Base-by-base conservation (phyloP, 306 rosid species). In the Vachellia collinsii region DNA sequence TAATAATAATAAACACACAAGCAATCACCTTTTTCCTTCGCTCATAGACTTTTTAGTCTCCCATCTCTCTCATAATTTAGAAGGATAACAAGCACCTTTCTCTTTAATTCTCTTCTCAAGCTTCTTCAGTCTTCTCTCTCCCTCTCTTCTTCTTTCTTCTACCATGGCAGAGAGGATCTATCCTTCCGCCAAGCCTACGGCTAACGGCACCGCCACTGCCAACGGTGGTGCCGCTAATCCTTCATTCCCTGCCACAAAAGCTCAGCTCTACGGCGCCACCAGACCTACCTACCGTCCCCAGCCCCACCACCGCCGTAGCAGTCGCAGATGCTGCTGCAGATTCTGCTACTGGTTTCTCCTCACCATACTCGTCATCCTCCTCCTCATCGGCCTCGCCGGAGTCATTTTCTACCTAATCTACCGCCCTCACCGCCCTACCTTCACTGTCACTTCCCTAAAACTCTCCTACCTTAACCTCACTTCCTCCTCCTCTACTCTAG, bases 241-340 rank as follows among this genome's bases (percentile, higher is more conserved):
- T 10, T 53, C 93, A 11, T 85, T 86, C 61, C 98, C 97, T 0
- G 78, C 94, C 38, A 79, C 92, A 25, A 91, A 92, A 74, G 80
- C 97, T 0, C 97, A 92, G 67, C 86, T 87, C 72, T 87, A 91
- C 68, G 91, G 92, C 54, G 89, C 88, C 75, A 71, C 79, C 47
- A 94, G 98, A 51, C 97, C 97, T 1, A 56, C 97, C 75, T 92
- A 91, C 88, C 97, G 93, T 46, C 94, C 93, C 7, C 93, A 89
- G 74, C 81, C 90, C 11, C 72, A 73, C 34, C 88, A 48, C 74
- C 75, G 77, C 44, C 89, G 90, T 36, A 88, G 86, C 85, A 79
- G 81, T 75, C 89, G 94, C 19, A 72, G 91, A 4, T 78, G 92
- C 58, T 90, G 88, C 80, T 88, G 97, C 86, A 86, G 89, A 53